These are phyloP conservation scores for Carex scoparia DNA, from an alignment of 176 grass and related monocot genomes.

Conservation along the genomic window DNA sequence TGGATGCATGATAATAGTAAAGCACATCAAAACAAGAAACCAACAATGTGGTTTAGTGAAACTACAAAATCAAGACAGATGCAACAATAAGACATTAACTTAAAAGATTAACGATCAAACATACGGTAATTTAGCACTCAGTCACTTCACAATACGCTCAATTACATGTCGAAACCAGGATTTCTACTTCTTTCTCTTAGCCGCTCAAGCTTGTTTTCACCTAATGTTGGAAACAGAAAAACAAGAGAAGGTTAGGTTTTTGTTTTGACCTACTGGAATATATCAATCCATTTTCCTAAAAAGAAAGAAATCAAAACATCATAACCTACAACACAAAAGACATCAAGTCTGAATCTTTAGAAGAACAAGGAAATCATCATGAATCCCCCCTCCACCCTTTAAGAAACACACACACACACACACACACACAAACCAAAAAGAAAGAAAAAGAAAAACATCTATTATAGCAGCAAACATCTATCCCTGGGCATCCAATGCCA, in stretches of 20 bases:
- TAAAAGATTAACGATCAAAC: background rate
- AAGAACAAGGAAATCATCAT: no score
- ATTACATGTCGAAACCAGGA: background rate
- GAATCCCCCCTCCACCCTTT: no score
- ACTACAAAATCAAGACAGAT: background rate
- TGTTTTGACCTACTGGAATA: background rate
- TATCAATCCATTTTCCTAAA: background rate
- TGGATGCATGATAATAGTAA: background rate
- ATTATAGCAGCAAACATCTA: background rate
- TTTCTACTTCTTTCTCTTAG: background rate
- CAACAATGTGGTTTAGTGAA: background rate
- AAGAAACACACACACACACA: no score
- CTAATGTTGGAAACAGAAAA: background rate
- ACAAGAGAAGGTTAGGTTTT: background rate
- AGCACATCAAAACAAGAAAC: background rate
- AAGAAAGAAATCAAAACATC: background rate
- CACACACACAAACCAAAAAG: no score
- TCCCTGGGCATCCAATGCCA: background rate
- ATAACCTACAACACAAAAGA: no score
- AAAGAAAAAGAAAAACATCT: no score
- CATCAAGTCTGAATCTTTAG: no score
- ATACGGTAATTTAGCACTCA: background rate
- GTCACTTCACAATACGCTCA: conserved; percentile 3
- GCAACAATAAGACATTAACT: conserved; percentile 9
- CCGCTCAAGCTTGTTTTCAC: background rate